Evolutionary conservation across 2,329 filamentous ascomycete species (phyloP).

Genomic region (Emergomyces pasteurianus): DNA sequence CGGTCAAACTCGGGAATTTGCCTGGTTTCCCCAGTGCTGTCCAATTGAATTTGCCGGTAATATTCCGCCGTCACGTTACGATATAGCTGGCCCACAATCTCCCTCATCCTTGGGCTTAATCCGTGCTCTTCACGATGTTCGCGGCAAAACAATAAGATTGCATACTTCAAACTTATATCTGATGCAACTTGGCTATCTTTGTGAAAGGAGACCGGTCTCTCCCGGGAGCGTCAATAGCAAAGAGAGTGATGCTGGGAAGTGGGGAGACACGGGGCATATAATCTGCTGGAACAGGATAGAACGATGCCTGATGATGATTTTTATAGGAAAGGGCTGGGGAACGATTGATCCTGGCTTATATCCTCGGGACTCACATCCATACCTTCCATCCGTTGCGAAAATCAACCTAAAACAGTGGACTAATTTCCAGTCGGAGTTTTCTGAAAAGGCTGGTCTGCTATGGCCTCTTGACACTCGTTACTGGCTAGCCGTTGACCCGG

Average conservation of each 20-base stretch:
- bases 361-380: constrained; percentile 2
- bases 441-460: background rate
- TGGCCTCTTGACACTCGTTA: background rate
- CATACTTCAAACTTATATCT: constrained; percentile 12
- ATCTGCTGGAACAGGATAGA: constrained; percentile 25
- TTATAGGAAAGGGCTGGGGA: constrained; percentile 17
- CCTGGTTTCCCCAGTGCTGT: constrained; percentile 24
- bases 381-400: background rate
- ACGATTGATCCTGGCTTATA: constrained; percentile 16
- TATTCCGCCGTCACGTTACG: constrained; percentile 5
- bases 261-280: constrained; percentile 25
- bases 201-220: constrained; percentile 11
- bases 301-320: constrained; percentile 20
- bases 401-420: background rate
- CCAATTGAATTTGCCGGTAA: constrained; percentile 20
- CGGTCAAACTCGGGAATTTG: constrained; percentile 13
- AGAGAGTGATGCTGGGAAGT: constrained; percentile 10
- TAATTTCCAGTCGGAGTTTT: background rate
- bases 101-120: constrained; percentile 23
- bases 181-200: constrained; percentile 27
- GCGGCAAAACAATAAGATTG: constrained; percentile 7
- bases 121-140: constrained; percentile 15
- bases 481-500: constrained; percentile 1
- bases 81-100: constrained; percentile 9
- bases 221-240: background rate